Conservation (phyloP, 129 eudicot genomes). For the Pseudognaphalium luteoalbum region DNA sequence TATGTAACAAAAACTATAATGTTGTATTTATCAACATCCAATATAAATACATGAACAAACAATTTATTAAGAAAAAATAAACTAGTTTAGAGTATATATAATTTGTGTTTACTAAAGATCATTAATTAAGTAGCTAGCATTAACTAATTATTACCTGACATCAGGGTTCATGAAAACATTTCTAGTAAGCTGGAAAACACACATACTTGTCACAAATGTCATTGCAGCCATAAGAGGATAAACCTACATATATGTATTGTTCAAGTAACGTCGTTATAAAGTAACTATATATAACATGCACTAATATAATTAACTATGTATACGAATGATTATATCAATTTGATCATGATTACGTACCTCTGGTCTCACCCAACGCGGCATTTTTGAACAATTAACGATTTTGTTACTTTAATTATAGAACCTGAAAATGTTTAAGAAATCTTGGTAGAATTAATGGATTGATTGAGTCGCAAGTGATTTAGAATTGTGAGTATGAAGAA, state of each 20-base stretch:
- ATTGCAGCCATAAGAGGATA: conserved; percentile 93
- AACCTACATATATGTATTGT: conserved; percentile 42
- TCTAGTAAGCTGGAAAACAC: conserved; percentile 84
- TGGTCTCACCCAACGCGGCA: conserved; percentile 91
- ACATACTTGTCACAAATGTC: conserved; percentile 82
- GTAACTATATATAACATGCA: conserved; percentile 1
- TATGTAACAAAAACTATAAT: too few species aligned
- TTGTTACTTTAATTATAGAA: not conserved
- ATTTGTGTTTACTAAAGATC: not conserved
- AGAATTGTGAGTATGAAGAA: conserved; percentile 10
- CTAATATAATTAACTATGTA: not conserved
- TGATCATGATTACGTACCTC: conserved; percentile 48
- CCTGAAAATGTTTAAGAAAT: not conserved
- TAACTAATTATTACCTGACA: conserved; percentile 56
- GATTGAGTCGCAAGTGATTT: conserved; percentile 17
- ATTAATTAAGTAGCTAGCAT: not conserved
- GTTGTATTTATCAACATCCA: too few species aligned
- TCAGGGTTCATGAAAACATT: conserved; percentile 76
- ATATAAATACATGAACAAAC: too few species aligned
- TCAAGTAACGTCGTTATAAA: not conserved
- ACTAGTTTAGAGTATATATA: not conserved
- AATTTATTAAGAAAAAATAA: not conserved
- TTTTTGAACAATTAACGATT: conserved; percentile 15
- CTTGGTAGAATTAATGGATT: not conserved
- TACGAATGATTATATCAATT: not conserved